Conservation (phyloP, 2,329 filamentous ascomycete species). For the Fusarium napiforme region DNA sequence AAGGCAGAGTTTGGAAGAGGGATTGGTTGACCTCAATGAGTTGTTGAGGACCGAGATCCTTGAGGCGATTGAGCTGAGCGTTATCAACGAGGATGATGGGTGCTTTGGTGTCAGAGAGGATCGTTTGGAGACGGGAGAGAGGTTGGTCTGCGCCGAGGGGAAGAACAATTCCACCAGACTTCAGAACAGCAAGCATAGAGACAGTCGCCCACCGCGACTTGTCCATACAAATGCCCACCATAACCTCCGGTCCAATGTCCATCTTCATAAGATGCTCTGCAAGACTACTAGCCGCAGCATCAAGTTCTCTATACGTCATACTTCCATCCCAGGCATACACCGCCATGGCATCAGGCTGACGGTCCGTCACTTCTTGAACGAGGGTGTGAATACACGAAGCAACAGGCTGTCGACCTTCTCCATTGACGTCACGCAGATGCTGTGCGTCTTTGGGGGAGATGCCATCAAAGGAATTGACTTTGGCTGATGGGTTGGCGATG, state of each 20-base stretch:
- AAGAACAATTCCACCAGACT: neutral
- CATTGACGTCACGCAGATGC: neutral
- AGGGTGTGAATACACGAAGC: neutral
- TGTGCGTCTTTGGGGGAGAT: neutral
- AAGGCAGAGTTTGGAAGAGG: neutral
- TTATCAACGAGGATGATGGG: neutral
- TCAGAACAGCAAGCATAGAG: neutral
- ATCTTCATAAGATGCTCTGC: neutral
- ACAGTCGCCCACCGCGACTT: neutral
- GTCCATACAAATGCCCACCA: conserved; percentile 9
- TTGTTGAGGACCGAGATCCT: neutral
- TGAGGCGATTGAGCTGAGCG: neutral
- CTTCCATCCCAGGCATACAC: neutral
- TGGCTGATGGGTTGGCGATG: neutral
- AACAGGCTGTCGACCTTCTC: neutral
- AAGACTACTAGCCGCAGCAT: neutral
- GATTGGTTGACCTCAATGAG: neutral
- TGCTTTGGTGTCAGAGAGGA: neutral
- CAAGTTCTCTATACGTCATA: neutral
- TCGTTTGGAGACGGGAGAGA: neutral
- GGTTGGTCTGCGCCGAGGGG: neutral
- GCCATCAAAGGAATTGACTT: neutral
- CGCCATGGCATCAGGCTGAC: neutral
- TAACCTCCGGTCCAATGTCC: neutral
- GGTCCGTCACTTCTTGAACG: neutral